Evolutionary conservation across 177 flowering plant genomes (phyloP).

Genomic region (Vitis hybrid): DNA sequence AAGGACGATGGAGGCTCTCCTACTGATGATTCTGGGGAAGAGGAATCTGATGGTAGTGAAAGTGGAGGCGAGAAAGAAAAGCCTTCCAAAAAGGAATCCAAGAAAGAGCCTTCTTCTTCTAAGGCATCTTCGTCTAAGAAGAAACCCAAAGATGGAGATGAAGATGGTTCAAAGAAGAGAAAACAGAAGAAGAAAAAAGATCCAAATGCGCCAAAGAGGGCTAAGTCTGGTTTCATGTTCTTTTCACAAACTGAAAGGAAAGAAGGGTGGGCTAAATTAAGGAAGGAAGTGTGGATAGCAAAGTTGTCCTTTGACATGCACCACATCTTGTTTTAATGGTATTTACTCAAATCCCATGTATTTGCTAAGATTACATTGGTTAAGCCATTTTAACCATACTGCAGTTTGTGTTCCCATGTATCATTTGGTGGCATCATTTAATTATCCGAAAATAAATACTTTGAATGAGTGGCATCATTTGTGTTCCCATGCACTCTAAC

Average conservation of each 20-base stretch:
- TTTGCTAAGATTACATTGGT: no score
- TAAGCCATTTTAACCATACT: no score
- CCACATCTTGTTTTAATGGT: no score
- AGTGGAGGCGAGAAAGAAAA: slow-evolving; percentile 67
- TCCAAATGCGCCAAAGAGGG: slow-evolving; percentile 96
- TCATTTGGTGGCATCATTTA: no score
- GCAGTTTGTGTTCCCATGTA: no score
- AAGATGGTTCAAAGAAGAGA: slow-evolving; percentile 76
- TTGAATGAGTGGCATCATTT: no score
- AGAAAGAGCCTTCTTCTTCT: slow-evolving; percentile 54
- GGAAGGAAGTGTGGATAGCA: no score
- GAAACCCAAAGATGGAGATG: slow-evolving; percentile 72
- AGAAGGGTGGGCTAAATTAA: background rate
- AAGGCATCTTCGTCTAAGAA: slow-evolving; percentile 64
- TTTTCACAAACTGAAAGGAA: slow-evolving; percentile 86
- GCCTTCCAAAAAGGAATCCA: slow-evolving; percentile 67
- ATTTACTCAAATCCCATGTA: no score
- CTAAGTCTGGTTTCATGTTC: slow-evolving; percentile 79
- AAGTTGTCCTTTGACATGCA: no score
- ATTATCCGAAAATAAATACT: no score
- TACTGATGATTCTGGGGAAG: slow-evolving; percentile 86
- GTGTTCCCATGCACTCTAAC: no score
- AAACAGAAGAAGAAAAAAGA: slow-evolving; percentile 93
- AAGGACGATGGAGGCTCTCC: slow-evolving; percentile 97
- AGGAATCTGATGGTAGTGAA: slow-evolving; percentile 84